Evolutionary conservation across 2,329 filamentous ascomycete genomes (phyloP).

Genomic region (Acrodontium crateriforme): DNA sequence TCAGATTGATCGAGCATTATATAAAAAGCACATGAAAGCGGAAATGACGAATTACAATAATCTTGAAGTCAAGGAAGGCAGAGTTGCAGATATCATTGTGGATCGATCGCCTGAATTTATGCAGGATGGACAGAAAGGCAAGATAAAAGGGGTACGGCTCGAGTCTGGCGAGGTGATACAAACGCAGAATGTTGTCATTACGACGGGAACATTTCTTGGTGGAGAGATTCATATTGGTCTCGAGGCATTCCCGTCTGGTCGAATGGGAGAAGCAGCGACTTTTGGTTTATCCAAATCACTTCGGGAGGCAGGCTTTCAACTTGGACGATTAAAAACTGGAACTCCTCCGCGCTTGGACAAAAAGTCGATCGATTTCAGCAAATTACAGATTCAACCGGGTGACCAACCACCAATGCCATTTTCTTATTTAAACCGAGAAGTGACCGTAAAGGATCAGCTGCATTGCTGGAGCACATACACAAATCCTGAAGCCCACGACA

Average conservation of each 20-base stretch:
- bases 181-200: conserved; percentile 76
- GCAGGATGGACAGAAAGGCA: conserved; percentile 44
- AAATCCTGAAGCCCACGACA: conserved; percentile 65
- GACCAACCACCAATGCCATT: conserved; percentile 82
- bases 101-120: conserved; percentile 37
- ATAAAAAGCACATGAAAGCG: conserved; percentile 80
- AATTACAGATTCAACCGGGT: conserved; percentile 59
- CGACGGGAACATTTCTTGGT: conserved; percentile 87
- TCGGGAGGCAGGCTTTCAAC: conserved; percentile 70
- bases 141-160: conserved; percentile 70
- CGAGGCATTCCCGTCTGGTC: conserved; percentile 68
- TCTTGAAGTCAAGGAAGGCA: conserved; percentile 68
- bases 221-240: conserved; percentile 92
- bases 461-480: conserved; percentile 81
- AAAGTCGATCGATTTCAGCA: conserved; percentile 64
- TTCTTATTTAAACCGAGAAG: conserved; percentile 70
- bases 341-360: conserved; percentile 79
- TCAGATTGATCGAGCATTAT: conserved; percentile 84
- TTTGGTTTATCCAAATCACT: conserved; percentile 86
- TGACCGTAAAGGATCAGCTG: conserved; percentile 69
- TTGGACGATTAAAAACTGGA: conserved; percentile 88
- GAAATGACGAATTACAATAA: conserved; percentile 69
- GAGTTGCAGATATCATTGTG: conserved; percentile 81
- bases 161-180: conserved; percentile 77
- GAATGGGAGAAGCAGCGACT: conserved; percentile 88